These are phyloP conservation scores for Misopates orontium DNA, from an alignment of 257 asterid genomes.

Conservation along the genomic window DNA sequence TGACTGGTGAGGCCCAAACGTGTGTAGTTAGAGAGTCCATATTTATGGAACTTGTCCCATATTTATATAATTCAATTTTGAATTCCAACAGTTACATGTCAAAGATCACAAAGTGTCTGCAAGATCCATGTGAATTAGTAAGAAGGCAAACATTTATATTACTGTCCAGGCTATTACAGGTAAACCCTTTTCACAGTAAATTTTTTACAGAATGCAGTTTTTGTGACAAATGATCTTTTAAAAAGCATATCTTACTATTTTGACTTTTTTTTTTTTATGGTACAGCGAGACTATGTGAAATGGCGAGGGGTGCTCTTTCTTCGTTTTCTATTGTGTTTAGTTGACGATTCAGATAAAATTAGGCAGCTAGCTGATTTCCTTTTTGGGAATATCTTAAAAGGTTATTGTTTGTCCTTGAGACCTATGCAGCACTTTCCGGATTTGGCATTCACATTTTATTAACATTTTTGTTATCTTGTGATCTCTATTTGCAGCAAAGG, in stretches of 20 bases:
- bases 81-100: slow-evolving; percentile 63
- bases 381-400: slow-evolving; percentile 89
- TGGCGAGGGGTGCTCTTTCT: slow-evolving; percentile 97
- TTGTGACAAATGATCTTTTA: slow-evolving; percentile 14
- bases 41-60: slow-evolving; percentile 11
- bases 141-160: slow-evolving; percentile 90
- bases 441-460: not conserved
- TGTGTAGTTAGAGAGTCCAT: slow-evolving; percentile 5
- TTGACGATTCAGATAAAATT: slow-evolving; percentile 82
- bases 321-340: slow-evolving; percentile 78
- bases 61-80: slow-evolving; percentile 9
- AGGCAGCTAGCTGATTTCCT: slow-evolving; percentile 87
- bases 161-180: slow-evolving; percentile 92
- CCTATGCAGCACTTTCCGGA: slow-evolving; percentile 7
- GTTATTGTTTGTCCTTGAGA: slow-evolving; percentile 33
- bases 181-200: slow-evolving; percentile 26
- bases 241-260: slow-evolving; percentile 14
- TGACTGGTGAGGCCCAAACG: slow-evolving; percentile 65
- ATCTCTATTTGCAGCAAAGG: slow-evolving; percentile 65
- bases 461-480: not conserved
- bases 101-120: slow-evolving; percentile 81
- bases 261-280: slow-evolving; percentile 23
- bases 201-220: slow-evolving; percentile 2
- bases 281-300: slow-evolving; percentile 92
- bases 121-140: slow-evolving; percentile 90